Evolutionary conservation across 2,329 filamentous ascomycete species (phyloP).

Genomic region (Phyllosticta capitalensis): DNA sequence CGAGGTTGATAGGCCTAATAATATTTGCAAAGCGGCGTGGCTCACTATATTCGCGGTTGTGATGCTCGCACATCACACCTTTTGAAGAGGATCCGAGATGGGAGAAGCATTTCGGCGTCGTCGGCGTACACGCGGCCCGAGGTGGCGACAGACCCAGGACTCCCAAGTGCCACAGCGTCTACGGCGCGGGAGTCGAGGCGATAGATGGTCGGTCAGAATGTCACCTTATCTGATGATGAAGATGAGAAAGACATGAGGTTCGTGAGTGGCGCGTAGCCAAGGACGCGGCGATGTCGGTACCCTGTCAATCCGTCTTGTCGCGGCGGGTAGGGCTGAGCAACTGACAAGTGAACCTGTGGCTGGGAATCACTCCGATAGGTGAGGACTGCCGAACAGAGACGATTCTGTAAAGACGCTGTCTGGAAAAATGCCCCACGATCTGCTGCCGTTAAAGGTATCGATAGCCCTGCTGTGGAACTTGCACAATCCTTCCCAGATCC

Average conservation of each 20-base stretch:
- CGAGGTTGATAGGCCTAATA: not conserved
- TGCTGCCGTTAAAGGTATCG: not conserved
- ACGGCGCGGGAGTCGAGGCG: not conserved
- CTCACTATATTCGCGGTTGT: not conserved
- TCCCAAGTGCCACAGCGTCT: not conserved
- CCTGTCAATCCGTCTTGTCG: not conserved
- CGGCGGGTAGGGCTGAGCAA: not conserved
- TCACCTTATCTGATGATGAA: not conserved
- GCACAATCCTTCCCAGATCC: not conserved
- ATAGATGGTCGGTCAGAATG: not conserved
- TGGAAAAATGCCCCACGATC: not conserved
- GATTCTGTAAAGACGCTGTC: not conserved
- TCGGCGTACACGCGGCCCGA: constrained; percentile 4
- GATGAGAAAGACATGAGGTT: not conserved
- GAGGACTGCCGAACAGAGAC: not conserved
- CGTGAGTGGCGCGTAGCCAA: not conserved
- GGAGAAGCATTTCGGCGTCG: not conserved
- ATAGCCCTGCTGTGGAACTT: not conserved
- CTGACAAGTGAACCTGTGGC: not conserved
- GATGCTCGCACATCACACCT: constrained; percentile 4
- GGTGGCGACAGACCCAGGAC: constrained; percentile 1
- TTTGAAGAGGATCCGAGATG: not conserved
- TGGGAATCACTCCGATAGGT: not conserved
- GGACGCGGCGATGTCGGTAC: not conserved
- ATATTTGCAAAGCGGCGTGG: not conserved